Base-by-base conservation (phyloP, 345 rosid genomes). In the Psidium guajava region DNA sequence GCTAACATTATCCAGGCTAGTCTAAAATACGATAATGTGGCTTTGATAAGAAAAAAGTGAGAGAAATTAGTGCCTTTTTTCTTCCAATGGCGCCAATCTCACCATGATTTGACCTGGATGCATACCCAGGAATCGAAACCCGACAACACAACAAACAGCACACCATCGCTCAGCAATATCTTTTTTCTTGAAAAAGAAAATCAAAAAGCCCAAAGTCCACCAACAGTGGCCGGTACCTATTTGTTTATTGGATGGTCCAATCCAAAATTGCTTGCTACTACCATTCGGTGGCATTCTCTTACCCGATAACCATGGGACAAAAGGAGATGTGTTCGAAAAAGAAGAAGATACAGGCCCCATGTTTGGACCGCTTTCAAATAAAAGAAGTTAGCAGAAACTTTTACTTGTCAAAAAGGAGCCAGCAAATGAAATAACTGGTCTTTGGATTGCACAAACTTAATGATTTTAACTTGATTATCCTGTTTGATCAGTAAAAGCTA, bases 331-430 rank as follows among this genome's bases (percentile, higher is more conserved):
- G 90, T 98, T 95, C 92, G 21, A 32, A 36, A 15, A 14, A 44
- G 36, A 44, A 44, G 54, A 53, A 8, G 47, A 20, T 20, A 47
- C 20, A 77, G 84, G 89, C 85, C 93, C 88, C 22, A 47, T 85
- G 93, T 92, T 94, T 89, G 93, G 84, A 84, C 85, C 57, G 90
- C 96, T 92, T 91, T 91, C 18, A 8, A 69, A 89, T 11, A 11
- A 5, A 69, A 32, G 36, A 1, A 36, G 21, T 69, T 36, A 36
- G 80, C 47, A 69, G 25, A 36, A 36, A 69, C 42, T 32, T 69
- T 69, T 69, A 36, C 25, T 69, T 0, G 25, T 36, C 13, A 18
- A 36, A 36, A 69, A 36, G 77, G 47, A 69, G 22, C 80, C 47
- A 18, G 80, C 80, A 32, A 32, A 69, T 36, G 77, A 32, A 69